Base-by-base conservation (phyloP, 139 green algal genomes). In the Zygnema cylindricum region DNA sequence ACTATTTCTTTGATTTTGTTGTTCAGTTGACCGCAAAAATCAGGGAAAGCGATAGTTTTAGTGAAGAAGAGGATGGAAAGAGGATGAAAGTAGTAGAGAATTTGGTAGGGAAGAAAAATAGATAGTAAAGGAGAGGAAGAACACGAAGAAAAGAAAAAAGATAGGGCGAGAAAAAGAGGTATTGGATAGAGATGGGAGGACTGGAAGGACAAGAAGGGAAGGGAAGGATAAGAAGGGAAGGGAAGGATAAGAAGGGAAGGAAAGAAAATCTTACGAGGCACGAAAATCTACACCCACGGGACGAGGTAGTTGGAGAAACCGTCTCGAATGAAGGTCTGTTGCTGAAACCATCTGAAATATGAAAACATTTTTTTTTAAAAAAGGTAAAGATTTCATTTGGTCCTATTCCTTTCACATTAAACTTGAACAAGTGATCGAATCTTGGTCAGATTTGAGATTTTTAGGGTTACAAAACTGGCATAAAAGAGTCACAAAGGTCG, bases 221-320 rank as follows among this genome's bases (percentile, higher is more conserved):
- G 77, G 21, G 36, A 2, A 84, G 22, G n/a, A 7, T 54, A 84
- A 54, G 36, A 7, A 16, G 7, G 16, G 7, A n/a, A n/a, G n/a
- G n/a, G n/a, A n/a, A n/a, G n/a, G n/a, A n/a, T n/a, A n/a, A n/a
- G n/a, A n/a, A n/a, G n/a, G n/a, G n/a, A 39, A 49, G 38, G 81
- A 55, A 85, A 23, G 16, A 63, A 7, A 21, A 2, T 69, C 81
- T 77, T 78, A 97, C 25, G 95, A 95, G 0, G 95, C 95, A 0
- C 94, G 87, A 91, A 97, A 97, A 78, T 97, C 94, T 33, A 97
- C 94, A 0, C 91, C 95, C 23, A 23, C 36, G 30, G 57, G 49
- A 16, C 77, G 36, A 11, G 89, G 86, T 83, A 90, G 81, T 36
- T 89, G 86, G 39, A 97, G 82, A 55, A 93, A 84, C 0, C 1